A percentile compares a stretch with the other conserved stretches of the same genome.
These are phyloP conservation scores for Dianthus caryophyllus DNA, from an alignment of 148 eudicot species.

Conservation along the genomic window DNA sequence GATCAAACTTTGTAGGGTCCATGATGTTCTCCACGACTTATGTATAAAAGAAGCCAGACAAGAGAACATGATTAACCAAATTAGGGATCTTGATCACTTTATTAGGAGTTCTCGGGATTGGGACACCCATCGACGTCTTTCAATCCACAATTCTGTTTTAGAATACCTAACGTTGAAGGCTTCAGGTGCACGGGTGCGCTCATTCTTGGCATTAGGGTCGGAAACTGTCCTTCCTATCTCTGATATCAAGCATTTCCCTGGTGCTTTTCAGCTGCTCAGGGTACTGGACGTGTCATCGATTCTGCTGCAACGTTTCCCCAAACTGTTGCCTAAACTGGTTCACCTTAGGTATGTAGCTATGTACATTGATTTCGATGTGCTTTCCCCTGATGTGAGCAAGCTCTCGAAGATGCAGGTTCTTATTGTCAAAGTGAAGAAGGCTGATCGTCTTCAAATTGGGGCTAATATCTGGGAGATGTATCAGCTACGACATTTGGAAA, in stretches of 20 bases:
- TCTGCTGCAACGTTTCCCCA: constrained; percentile 18
- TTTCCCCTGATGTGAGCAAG: constrained; percentile 15
- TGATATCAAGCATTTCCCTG: constrained; percentile 11
- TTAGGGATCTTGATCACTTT: constrained; percentile 3
- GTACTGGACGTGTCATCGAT: constrained; percentile 18
- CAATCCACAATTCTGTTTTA: constrained; percentile 5
- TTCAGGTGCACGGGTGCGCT: constrained; percentile 19
- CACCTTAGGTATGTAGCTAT: constrained; percentile 19
- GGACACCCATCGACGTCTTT: constrained; percentile 12
- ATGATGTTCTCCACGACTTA: constrained; percentile 41
- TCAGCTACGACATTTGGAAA: constrained; percentile 18
- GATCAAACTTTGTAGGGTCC: constrained; percentile 40
- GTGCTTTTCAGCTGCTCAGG: constrained; percentile 15
- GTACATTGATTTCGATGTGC: constrained; percentile 15
- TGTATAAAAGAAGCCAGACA: constrained; percentile 33
- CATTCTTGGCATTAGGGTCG: constrained; percentile 13
- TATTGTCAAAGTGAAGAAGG: constrained; percentile 5
- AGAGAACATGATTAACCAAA: constrained; percentile 33
- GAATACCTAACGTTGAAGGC: constrained; percentile 13
- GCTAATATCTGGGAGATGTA: constrained; percentile 22
- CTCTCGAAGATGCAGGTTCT: constrained; percentile 20
- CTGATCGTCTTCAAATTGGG: constrained; percentile 4
- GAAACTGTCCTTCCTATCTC: constrained; percentile 7
- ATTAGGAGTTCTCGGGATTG: background rate
- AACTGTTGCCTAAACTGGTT: constrained; percentile 8